Evolutionary conservation across 139 green algal genomes (phyloP), one percentile per base, ranked within the genome.

Genomic region (Nannochloris sp.): DNA sequence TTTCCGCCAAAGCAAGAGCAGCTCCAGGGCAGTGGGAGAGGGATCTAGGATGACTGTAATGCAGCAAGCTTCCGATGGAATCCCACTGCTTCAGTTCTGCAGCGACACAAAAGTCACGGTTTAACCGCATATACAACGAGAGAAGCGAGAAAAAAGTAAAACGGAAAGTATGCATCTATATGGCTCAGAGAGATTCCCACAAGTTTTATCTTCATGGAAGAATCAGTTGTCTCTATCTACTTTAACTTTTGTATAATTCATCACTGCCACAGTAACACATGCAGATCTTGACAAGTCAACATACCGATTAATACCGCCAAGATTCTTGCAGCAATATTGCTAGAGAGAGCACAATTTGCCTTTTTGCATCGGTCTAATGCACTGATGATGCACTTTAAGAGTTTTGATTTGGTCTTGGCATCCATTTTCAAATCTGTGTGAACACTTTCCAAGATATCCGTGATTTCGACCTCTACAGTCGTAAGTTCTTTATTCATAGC

Each of bases 171-270:
- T 64, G 25, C 20, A 49, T 56, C 13, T 26, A 16, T 16, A 49
- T 16, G 45, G 62, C 46, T 68, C 46, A 61, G 62, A 59, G 62
- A 68, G 62, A 59, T 68, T 68, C 45, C 45, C 62, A 68, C 45
- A 59, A 49, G 40, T 44, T 43, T 23, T 59, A 25, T 68, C 62
- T 64, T 44, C 62, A 59, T 16, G 37, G 48, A 23, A 51, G 36
- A 59, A 58, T 66, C 60, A 66, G 60, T 66, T 66, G 60, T 66
- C 60, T 56, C 60, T 66, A 66, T 66, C 60, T 66, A 66, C 60
- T 56, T 58, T 37, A 40, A 40, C 33, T 53, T 53, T 28, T 28
- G 16, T n/a, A 51, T 63, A 25, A 59, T 31, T 64, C 58, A 64
- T 64, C 58, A 49, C 25, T 25, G 58, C 58, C 58, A 59, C 33